Conservation (phyloP, 2,329 filamentous ascomycete species). For the Fusarium marasasianum region DNA sequence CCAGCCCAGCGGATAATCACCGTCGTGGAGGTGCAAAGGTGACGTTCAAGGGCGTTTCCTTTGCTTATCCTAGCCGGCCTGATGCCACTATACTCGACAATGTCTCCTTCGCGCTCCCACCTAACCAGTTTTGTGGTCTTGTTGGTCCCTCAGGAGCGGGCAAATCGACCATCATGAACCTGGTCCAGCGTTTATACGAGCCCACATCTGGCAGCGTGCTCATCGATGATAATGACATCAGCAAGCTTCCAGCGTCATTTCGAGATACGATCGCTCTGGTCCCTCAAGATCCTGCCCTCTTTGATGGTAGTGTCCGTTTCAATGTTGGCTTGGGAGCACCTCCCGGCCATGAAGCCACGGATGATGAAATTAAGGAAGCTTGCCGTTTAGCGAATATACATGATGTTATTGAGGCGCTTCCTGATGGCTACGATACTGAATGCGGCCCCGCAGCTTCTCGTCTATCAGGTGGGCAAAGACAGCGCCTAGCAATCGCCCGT, state of each 20-base stretch:
- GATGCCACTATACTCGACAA: slow-evolving; percentile 65
- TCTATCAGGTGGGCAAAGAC: slow-evolving; percentile 81
- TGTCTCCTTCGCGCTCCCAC: slow-evolving; percentile 64
- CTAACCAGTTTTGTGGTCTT: slow-evolving; percentile 69
- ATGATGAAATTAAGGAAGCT: slow-evolving; percentile 71
- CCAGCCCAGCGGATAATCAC: slow-evolving; percentile 27
- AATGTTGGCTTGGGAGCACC: slow-evolving; percentile 64
- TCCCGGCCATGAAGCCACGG: slow-evolving; percentile 63
- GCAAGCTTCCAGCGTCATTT: slow-evolving; percentile 52
- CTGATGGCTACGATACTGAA: slow-evolving; percentile 72
- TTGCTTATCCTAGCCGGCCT: slow-evolving; percentile 71
- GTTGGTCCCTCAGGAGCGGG: slow-evolving; percentile 73
- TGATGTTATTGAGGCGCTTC: slow-evolving; percentile 70
- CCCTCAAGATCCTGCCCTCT: slow-evolving; percentile 65
- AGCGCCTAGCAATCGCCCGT: slow-evolving; percentile 80
- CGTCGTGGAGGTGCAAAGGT: slow-evolving; percentile 54
- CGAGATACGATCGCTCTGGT: slow-evolving; percentile 64
- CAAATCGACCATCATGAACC: slow-evolving; percentile 71
- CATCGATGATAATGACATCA: slow-evolving; percentile 57
- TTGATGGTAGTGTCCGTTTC: slow-evolving; percentile 65
- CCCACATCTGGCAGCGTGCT: slow-evolving; percentile 52
- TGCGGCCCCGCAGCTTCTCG: slow-evolving; percentile 77
- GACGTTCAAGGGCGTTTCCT: slow-evolving; percentile 66
- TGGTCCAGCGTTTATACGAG: slow-evolving; percentile 61
- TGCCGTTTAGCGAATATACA: slow-evolving; percentile 76